Conservation (phyloP, 257 asterid species). For the Solanum pimpinellifolium region DNA sequence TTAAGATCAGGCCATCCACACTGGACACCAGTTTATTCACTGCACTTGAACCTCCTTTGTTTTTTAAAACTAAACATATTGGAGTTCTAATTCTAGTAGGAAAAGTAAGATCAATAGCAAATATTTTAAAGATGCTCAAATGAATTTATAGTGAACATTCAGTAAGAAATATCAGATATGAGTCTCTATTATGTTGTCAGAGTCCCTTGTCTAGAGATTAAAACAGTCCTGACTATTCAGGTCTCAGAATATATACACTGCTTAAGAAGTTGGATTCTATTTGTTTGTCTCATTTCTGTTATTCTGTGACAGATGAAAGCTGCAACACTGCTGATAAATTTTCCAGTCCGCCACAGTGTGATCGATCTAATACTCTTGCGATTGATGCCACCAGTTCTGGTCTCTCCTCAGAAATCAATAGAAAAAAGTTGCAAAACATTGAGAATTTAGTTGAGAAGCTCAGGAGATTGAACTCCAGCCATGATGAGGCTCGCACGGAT, state of each 20-base stretch:
- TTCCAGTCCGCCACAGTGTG: conserved; percentile 2
- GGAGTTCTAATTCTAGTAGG: not conserved
- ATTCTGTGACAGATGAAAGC: conserved; percentile 31
- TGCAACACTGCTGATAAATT: conserved; percentile 11
- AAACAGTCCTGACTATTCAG: not conserved
- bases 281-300: not conserved
- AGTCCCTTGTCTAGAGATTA: not conserved
- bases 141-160: not conserved
- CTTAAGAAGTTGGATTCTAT: not conserved
- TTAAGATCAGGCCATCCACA: not conserved
- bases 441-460: conserved; percentile 80
- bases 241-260: not conserved
- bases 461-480: conserved; percentile 72
- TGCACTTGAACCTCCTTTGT: not conserved
- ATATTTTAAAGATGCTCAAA: not conserved
- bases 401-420: conserved; percentile 31
- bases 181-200: not conserved
- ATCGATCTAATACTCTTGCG: conserved; percentile 7
- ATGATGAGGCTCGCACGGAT: conserved; percentile 78
- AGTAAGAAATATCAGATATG: not conserved
- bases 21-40: not conserved
- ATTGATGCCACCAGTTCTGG: conserved; percentile 14
- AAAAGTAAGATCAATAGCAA: not conserved
- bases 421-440: conserved; percentile 61
- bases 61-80: not conserved